Evolutionary conservation across 441 rosid genomes (phyloP), one percentile per base, ranked within the genome.

Genomic region (Theobroma grandiflorum): DNA sequence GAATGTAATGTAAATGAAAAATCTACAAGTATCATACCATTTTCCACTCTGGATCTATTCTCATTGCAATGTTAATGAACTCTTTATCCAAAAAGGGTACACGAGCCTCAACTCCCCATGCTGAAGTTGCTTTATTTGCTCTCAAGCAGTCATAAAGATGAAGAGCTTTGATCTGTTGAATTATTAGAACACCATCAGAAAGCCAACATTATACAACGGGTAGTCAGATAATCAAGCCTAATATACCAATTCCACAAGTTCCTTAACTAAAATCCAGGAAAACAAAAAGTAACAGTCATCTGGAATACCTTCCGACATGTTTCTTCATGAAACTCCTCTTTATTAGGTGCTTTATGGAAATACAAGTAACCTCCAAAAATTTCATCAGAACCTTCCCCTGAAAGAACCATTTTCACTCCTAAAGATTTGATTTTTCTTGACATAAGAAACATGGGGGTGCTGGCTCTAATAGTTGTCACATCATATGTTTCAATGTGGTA

Each of bases 371-470:
- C 99, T 82, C 99, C 99, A 79, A 97, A 92, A 40, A 95, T 94
- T 77, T 97, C 99, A 86, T 97, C 99, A 3, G 99, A 95, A 53
- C 99, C 99, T 88, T 95, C 99, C 70, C 99, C 99, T 69, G 99
- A 97, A 53, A 97, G 84, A 83, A 97, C 99, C 99, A 97, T 97
- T 86, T 97, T 97, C 62, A 97, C 99, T 79, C 99, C 99, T 74
- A 97, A 86, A 7, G 99, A 97, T 85, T 94, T 97, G 77, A 97
- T 97, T 88, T 97, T 97, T 78, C 99, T 89, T 2, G 99, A 95
- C 99, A 97, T 97, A 8, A 97, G 97, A 90, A 97, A 97, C 99
- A 97, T 97, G 0, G 99, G 99, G 57, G 99, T 95, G 88, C 99
- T 97, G 61, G 99, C 98, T 88, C 99, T 93, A 81, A 97, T 70